These are phyloP conservation scores for Leucocoprinus sp. DNA, from an alignment of 768 basidiomycete species.

Conservation along the genomic window DNA sequence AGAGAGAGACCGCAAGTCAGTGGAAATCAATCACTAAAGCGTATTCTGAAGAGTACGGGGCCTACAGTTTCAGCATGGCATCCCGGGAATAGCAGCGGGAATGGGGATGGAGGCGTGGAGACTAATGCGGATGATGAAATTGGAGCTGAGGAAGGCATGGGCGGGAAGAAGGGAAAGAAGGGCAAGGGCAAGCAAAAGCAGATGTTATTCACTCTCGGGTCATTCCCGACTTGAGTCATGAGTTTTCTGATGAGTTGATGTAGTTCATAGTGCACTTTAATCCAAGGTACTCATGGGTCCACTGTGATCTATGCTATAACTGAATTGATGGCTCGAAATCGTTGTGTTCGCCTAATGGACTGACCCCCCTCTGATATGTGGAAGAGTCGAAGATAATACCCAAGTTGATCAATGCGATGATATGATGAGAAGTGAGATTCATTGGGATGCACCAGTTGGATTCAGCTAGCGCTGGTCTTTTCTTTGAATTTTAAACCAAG, in stretches of 20 bases:
- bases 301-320: too few species aligned
- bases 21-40: conserved; percentile 59
- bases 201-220: conserved; percentile 65
- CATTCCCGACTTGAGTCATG: conserved; percentile 29
- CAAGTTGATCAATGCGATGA: too few species aligned
- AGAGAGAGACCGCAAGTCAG: conserved; percentile 41
- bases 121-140: conserved; percentile 47
- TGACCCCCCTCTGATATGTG: too few species aligned
- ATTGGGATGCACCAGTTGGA: too few species aligned
- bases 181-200: conserved; percentile 82
- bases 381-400: too few species aligned
- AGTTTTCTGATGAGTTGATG: too few species aligned
- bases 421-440: too few species aligned
- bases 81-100: conserved; percentile 17
- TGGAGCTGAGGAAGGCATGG: conserved; percentile 17
- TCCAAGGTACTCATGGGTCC: too few species aligned
- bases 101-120: conserved; percentile 42
- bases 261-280: too few species aligned
- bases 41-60: conserved; percentile 47
- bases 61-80: conserved; percentile 37
- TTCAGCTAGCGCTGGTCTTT: too few species aligned
- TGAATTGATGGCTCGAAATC: too few species aligned
- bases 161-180: conserved; percentile 52
- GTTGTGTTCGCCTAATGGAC: too few species aligned
- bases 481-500: conserved; percentile 28